These are phyloP conservation scores for Epichloe typhina DNA, from an alignment of 2,329 filamentous ascomycete species.

Conservation along the genomic window DNA sequence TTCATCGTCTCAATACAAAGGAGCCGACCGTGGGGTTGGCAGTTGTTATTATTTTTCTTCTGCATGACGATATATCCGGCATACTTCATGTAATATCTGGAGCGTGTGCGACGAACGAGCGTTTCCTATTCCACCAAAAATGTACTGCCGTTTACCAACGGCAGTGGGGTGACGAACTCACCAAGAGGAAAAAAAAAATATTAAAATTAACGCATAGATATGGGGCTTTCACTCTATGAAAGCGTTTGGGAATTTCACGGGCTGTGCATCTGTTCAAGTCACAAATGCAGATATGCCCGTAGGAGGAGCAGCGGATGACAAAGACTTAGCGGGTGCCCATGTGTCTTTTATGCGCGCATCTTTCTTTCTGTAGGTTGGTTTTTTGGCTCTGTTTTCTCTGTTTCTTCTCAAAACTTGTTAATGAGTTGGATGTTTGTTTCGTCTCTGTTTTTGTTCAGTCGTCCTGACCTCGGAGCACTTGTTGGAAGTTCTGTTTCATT, in stretches of 20 bases:
- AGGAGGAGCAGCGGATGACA: constrained; percentile 20
- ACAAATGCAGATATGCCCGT: constrained; percentile 18
- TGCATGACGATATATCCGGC: constrained; percentile 3
- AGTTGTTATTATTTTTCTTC: not conserved
- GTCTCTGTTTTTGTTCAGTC: constrained; percentile 2
- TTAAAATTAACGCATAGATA: constrained; percentile 37
- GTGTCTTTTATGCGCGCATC: constrained; percentile 14
- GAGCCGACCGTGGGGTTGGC: constrained; percentile 10
- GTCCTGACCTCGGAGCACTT: constrained; percentile 2
- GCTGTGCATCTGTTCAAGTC: constrained; percentile 24
- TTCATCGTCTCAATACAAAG: constrained; percentile 5
- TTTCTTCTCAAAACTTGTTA: constrained; percentile 12
- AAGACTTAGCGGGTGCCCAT: constrained; percentile 22
- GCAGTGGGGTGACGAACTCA: constrained; percentile 33
- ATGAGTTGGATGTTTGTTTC: constrained; percentile 24
- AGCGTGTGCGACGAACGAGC: constrained; percentile 8
- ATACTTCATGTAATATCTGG: constrained; percentile 10
- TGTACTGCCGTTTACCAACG: constrained; percentile 15
- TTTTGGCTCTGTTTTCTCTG: not conserved
- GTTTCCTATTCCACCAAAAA: constrained; percentile 11
- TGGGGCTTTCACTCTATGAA: constrained; percentile 18
- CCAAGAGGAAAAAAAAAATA: constrained; percentile 22
- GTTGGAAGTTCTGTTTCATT: constrained; percentile 14
- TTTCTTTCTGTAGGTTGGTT: constrained; percentile 9
- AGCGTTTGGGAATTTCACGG: constrained; percentile 8